phyloP scores from a whole-genome alignment of 1,284 basidiomycete genomes.

The Pterulicium gracile region DNA sequence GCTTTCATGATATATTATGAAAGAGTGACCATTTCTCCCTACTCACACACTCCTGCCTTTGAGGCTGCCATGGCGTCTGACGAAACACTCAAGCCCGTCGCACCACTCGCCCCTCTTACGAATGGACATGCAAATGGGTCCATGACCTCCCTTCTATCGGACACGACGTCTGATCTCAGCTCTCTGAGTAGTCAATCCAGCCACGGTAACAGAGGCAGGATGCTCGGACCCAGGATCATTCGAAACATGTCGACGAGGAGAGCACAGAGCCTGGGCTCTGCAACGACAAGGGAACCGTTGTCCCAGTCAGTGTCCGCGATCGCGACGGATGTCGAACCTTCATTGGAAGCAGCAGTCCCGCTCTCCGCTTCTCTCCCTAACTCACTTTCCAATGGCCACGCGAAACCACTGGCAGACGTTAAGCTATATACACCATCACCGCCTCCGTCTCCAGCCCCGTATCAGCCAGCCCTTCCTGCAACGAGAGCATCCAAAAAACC shows the following conservation, averaged over 20 bases:
- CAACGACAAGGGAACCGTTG: neutral
- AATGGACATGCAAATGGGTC: neutral
- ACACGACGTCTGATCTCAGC: neutral
- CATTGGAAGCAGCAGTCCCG: no score
- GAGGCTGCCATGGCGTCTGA: constrained; percentile 1
- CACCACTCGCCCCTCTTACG: neutral
- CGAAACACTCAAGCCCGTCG: constrained; percentile 5
- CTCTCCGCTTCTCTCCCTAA: neutral
- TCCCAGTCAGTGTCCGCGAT: no score
- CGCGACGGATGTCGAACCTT: no score
- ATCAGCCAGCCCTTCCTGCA: neutral
- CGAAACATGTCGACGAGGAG: constrained; percentile 2
- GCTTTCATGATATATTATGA: constrained; percentile 93
- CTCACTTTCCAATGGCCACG: neutral
- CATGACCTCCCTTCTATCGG: neutral
- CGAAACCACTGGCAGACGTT: neutral
- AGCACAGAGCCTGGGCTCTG: constrained; percentile 1
- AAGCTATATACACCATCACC: neutral
- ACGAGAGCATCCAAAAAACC: neutral
- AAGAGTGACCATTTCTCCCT: constrained; percentile 35
- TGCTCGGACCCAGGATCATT: constrained; percentile 2
- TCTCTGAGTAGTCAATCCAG: neutral
- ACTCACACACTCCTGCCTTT: constrained; percentile 6
- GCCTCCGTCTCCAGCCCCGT: neutral
- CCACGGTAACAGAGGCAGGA: constrained; percentile 1